A percentile compares a stretch with the other conserved stretches of the same genome.
These are phyloP conservation scores for Trichoderma koningii DNA, from an alignment of 2,329 filamentous ascomycete species.

Conservation along the genomic window DNA sequence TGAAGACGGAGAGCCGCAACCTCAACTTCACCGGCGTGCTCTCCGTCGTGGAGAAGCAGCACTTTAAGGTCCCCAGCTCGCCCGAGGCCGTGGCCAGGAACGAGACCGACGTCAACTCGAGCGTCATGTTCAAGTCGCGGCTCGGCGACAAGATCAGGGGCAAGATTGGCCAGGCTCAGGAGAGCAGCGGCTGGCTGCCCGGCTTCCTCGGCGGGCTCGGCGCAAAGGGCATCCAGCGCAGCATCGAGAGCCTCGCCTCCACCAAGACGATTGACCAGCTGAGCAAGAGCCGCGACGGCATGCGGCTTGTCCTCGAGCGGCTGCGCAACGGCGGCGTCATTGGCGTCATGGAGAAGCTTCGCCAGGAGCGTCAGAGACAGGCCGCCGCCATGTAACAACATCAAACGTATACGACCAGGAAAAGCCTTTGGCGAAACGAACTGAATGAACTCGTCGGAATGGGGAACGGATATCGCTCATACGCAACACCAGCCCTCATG, in stretches of 20 bases:
- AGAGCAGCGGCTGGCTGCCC: constrained; percentile 54
- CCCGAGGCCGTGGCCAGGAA: constrained; percentile 35
- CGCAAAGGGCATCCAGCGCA: constrained; percentile 71
- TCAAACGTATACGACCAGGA: not conserved
- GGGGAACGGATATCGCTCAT: constrained; percentile 13
- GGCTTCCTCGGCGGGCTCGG: constrained; percentile 62
- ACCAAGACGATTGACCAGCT: constrained; percentile 77
- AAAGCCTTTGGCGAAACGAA: not conserved
- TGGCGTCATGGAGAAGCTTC: constrained; percentile 58
- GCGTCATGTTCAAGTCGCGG: constrained; percentile 70
- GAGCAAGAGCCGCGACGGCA: constrained; percentile 78
- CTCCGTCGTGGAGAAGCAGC: constrained; percentile 74
- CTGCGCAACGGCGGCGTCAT: constrained; percentile 61
- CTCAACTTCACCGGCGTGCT: constrained; percentile 81
- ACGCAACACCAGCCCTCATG: constrained; percentile 22
- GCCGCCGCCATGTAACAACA: constrained; percentile 24
- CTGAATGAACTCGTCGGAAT: constrained; percentile 4
- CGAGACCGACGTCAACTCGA: constrained; percentile 70
- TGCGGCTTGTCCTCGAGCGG: constrained; percentile 77
- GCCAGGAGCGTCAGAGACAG: constrained; percentile 46
- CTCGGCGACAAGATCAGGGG: constrained; percentile 69
- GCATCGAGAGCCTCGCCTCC: constrained; percentile 76
- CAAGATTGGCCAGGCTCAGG: constrained; percentile 51
- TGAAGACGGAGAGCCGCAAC: constrained; percentile 79
- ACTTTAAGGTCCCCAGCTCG: constrained; percentile 55